A percentile compares a stretch with the other conserved stretches of the same genome.
Conservation (phyloP, 1,139 yeast species). For the Sugiyamaella pinicola region DNA sequence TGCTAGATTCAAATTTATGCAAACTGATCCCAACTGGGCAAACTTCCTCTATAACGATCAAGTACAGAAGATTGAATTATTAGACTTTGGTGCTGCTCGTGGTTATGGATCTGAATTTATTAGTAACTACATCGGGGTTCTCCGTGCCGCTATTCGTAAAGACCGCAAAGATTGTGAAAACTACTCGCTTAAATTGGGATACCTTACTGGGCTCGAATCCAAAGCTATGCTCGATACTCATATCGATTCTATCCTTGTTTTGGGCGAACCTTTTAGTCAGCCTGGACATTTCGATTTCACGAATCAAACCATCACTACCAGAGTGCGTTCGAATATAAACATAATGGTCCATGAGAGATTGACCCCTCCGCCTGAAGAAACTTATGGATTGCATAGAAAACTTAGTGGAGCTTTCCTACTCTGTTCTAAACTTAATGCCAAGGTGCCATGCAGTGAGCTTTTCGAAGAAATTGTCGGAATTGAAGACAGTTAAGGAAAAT, state of each 20-base stretch:
- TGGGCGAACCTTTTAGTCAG: slow-evolving; percentile 83
- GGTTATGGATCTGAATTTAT: slow-evolving; percentile 71
- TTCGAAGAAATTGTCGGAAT: slow-evolving; percentile 74
- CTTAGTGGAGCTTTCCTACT: slow-evolving; percentile 90
- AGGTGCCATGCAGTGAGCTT: slow-evolving; percentile 77
- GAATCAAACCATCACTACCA: slow-evolving; percentile 86
- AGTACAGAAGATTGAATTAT: slow-evolving; percentile 70
- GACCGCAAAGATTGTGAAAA: slow-evolving; percentile 68
- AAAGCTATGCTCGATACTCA: slow-evolving; percentile 89
- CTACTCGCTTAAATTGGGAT: slow-evolving; percentile 76
- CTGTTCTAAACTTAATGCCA: slow-evolving; percentile 83
- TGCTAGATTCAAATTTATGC: slow-evolving; percentile 87
- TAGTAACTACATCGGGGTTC: slow-evolving; percentile 64
- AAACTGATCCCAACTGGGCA: slow-evolving; percentile 99
- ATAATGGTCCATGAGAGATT: slow-evolving; percentile 89
- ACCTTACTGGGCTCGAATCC: slow-evolving; percentile 88
- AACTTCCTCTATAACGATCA: slow-evolving; percentile 79
- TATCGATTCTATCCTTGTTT: slow-evolving; percentile 82
- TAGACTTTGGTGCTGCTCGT: slow-evolving; percentile 96
- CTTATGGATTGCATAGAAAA: slow-evolving; percentile 91
- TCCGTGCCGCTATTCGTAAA: slow-evolving; percentile 73
- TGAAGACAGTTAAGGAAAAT: background rate
- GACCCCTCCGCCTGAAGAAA: slow-evolving; percentile 98
- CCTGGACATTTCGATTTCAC: slow-evolving; percentile 68
- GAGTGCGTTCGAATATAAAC: slow-evolving; percentile 83